phyloP scores from a whole-genome alignment of 495 filamentous ascomycete genomes.

The Penicillium canescens region DNA sequence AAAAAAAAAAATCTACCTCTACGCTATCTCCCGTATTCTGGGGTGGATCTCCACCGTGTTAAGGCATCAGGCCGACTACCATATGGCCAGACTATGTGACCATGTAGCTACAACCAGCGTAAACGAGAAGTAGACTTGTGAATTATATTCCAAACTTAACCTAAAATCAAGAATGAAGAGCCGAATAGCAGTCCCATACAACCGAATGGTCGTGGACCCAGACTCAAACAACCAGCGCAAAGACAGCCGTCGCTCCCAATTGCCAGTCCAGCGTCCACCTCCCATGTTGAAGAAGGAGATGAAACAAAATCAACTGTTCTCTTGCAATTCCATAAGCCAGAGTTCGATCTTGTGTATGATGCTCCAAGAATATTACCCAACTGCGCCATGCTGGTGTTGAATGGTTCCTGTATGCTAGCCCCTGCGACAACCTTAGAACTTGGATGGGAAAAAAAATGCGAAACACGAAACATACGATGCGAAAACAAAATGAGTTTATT shows the following conservation, averaged over 20 bases:
- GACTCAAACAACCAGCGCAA: too few relatives aligned
- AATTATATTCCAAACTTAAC: background rate
- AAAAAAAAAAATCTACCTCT: too few relatives aligned
- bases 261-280: background rate
- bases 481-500: background rate
- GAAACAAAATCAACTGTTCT: background rate
- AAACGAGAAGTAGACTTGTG: too few relatives aligned
- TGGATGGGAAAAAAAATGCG: background rate
- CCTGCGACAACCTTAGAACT: too few relatives aligned
- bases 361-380: background rate
- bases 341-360: background rate
- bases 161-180: background rate
- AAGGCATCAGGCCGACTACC: background rate
- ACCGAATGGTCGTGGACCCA: too few relatives aligned
- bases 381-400: conserved; percentile 8
- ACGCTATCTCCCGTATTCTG: too few relatives aligned
- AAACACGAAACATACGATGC: background rate
- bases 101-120: too few relatives aligned
- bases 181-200: background rate
- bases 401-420: conserved; percentile 9
- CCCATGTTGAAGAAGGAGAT: conserved; percentile 4
- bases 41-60: too few relatives aligned
- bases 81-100: background rate
- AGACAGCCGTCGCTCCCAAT: too few relatives aligned
- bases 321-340: background rate